These are phyloP conservation scores for Bertia moriformis DNA, from an alignment of 2,329 filamentous ascomycete genomes.

Conservation along the genomic window DNA sequence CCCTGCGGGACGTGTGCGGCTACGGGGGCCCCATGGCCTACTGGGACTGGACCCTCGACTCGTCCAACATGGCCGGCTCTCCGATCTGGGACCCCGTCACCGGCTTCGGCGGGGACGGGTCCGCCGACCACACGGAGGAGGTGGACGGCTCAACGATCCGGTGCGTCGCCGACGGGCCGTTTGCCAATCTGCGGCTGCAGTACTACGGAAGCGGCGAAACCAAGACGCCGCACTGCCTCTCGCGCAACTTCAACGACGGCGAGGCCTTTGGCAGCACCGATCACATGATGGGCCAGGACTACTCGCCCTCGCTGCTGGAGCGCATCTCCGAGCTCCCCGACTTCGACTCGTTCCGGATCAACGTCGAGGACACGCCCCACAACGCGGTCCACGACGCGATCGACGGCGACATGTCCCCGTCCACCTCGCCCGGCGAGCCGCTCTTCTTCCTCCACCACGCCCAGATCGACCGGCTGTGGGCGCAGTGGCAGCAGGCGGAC, in stretches of 20 bases:
- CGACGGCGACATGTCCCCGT: conserved; percentile 4
- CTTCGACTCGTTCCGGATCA: conserved; percentile 2
- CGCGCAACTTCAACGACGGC: conserved; percentile 4
- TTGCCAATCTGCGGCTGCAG: conserved; percentile 7
- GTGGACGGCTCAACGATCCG: conserved; percentile 4
- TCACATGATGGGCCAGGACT: not conserved
- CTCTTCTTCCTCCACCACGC: conserved; percentile 9
- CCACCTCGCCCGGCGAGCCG: conserved; percentile 5
- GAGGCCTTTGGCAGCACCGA: not conserved
- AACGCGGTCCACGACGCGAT: conserved; percentile 2
- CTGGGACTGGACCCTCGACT: conserved; percentile 16
- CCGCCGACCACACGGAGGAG: conserved; percentile 9
- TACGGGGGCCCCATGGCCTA: conserved; percentile 27
- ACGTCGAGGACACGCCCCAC: conserved; percentile 3
- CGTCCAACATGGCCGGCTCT: conserved; percentile 6
- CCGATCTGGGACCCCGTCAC: conserved; percentile 7
- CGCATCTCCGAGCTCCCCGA: not conserved
- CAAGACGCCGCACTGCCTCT: conserved; percentile 7
- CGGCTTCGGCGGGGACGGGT: conserved; percentile 18
- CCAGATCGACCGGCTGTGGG: conserved; percentile 9
- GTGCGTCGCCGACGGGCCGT: conserved; percentile 16
- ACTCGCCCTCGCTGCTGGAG: not conserved
- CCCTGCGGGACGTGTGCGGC: conserved; percentile 24
- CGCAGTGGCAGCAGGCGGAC: conserved; percentile 9
- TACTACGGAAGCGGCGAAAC: not conserved